Evolutionary conservation across 1,284 basidiomycete species (phyloP).

Genomic region (Heliocybe sulcata): DNA sequence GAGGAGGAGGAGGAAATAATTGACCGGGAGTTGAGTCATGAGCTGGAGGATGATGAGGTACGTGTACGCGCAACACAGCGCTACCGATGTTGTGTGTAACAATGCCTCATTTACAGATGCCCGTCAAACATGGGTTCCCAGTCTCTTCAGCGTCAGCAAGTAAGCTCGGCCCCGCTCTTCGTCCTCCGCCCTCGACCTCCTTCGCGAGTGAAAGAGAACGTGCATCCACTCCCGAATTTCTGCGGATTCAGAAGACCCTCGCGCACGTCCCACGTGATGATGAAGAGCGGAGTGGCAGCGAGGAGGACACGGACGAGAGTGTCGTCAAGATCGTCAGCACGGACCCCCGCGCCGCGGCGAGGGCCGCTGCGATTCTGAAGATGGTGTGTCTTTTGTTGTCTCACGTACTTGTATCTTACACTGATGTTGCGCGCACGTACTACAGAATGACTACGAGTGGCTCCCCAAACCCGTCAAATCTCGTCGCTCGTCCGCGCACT

Average conservation of each 20-base stretch:
- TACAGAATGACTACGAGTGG: slow-evolving; percentile 81
- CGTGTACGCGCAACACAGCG: slow-evolving; percentile 1
- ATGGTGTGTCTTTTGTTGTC: slow-evolving; percentile 40
- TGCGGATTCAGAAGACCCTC: background rate
- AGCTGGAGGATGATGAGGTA: slow-evolving; percentile 7
- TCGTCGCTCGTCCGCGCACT: too few relatives aligned
- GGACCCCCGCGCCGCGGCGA: slow-evolving; percentile 77
- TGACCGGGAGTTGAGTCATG: slow-evolving; percentile 29
- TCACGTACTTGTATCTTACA: background rate
- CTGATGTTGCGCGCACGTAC: background rate
- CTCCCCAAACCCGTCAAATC: slow-evolving; percentile 46
- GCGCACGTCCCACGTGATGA: slow-evolving; percentile 7
- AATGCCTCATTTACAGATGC: too few relatives aligned
- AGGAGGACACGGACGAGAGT: slow-evolving; percentile 18
- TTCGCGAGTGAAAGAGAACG: too few relatives aligned
- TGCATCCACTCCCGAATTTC: background rate
- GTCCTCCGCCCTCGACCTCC: too few relatives aligned
- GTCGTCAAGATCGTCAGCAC: slow-evolving; percentile 73
- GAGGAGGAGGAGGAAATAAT: slow-evolving; percentile 25
- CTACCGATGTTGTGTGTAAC: too few relatives aligned
- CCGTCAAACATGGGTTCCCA: too few relatives aligned
- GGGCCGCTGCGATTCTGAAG: slow-evolving; percentile 86
- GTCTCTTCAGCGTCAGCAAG: too few relatives aligned
- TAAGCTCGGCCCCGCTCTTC: too few relatives aligned
- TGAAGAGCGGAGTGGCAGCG: slow-evolving; percentile 3